Percentiles rank a stretch among this genome's conserved stretches.
phyloP scores from a whole-genome alignment of 495 filamentous ascomycete species.

The Bryoglossum gracile region DNA sequence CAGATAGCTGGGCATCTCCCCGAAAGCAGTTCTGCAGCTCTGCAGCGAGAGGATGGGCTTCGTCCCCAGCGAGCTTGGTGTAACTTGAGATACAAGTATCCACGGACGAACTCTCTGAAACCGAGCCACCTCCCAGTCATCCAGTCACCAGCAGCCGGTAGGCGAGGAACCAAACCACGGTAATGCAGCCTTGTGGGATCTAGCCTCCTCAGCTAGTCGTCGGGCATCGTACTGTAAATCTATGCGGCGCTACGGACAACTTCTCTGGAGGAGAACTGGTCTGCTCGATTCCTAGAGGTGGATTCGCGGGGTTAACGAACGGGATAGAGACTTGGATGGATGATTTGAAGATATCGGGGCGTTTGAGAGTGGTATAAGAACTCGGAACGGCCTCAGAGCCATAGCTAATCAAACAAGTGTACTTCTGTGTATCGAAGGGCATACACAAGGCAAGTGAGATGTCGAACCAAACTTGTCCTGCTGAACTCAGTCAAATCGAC shows the following conservation, averaged over 20 bases:
- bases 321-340: neutral
- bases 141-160: conserved; percentile 5
- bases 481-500: conserved; percentile 5
- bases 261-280: neutral
- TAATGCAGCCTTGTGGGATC: conserved; percentile 3
- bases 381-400: conserved; percentile 7
- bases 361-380: neutral
- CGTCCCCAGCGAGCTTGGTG: conserved; percentile 6
- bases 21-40: neutral
- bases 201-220: conserved; percentile 1
- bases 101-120: neutral
- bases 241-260: neutral
- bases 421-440: conserved; percentile 7
- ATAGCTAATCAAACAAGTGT: conserved; percentile 5
- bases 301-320: neutral
- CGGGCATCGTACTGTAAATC: neutral
- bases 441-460: conserved; percentile 5
- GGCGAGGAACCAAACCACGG: neutral
- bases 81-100: conserved; percentile 10
- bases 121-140: neutral
- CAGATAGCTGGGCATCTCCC: conserved; percentile 1
- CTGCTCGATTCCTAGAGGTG: neutral
- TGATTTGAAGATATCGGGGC: conserved; percentile 12
- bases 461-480: conserved; percentile 5
- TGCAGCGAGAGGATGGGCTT: neutral